These are phyloP conservation scores for Aureobasidium uvarum DNA, from an alignment of 2,329 filamentous ascomycete species.

Conservation along the genomic window DNA sequence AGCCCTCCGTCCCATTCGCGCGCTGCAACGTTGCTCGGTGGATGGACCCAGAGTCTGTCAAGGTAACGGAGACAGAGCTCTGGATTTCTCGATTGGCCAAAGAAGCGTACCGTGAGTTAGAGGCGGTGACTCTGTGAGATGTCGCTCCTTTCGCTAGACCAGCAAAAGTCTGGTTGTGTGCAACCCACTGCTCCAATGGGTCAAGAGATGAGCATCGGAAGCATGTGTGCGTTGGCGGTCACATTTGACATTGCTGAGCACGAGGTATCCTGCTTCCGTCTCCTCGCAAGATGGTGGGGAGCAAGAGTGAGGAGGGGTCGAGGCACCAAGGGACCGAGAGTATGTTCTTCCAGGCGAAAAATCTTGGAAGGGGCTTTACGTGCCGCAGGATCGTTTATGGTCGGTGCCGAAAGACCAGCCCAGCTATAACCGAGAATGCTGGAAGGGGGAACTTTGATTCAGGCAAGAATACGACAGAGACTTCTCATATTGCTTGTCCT, in stretches of 20 bases:
- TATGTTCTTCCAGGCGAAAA: constrained; percentile 1
- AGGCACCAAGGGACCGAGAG: constrained; percentile 10
- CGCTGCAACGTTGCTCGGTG: constrained; percentile 3
- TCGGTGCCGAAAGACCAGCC: constrained; percentile 3
- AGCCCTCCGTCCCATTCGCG: neutral
- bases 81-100: neutral
- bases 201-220: constrained; percentile 8
- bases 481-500: neutral
- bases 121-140: constrained; percentile 16
- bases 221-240: constrained; percentile 24
- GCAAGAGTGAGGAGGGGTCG: constrained; percentile 14
- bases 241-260: constrained; percentile 20
- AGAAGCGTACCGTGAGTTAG: neutral
- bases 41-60: neutral
- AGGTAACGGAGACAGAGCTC: constrained; percentile 1
- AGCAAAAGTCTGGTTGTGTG: constrained; percentile 25
- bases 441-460: neutral
- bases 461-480: neutral
- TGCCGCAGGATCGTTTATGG: constrained; percentile 16
- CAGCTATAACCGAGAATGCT: neutral
- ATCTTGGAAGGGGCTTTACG: constrained; percentile 6
- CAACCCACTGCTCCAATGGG: constrained; percentile 12
- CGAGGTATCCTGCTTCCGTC: constrained; percentile 15
- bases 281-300: constrained; percentile 8
- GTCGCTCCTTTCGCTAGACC: neutral